Evolutionary conservation across 1,139 yeast species (phyloP).

Genomic region (Diutina sp.): DNA sequence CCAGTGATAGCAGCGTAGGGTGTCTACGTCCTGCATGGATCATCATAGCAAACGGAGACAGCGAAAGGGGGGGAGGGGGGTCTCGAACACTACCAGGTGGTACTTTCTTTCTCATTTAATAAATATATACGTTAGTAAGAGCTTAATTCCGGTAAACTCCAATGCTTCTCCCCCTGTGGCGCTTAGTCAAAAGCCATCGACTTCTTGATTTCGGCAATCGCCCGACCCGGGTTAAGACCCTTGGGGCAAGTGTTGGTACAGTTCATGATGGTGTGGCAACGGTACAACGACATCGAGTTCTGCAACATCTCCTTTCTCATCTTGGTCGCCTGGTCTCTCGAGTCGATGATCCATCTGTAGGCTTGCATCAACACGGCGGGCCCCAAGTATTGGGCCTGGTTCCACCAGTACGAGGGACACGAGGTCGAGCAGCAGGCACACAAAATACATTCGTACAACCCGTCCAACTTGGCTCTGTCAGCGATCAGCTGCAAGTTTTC

Average conservation of each 20-base stretch:
- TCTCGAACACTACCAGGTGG: not conserved
- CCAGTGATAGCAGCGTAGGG: too few relatives aligned
- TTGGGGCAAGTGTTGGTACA: conserved; percentile 98
- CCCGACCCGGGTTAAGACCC: conserved; percentile 96
- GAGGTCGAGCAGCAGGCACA: conserved; percentile 99
- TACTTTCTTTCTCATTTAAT: not conserved
- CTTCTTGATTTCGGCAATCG: conserved; percentile 96
- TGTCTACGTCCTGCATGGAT: not conserved
- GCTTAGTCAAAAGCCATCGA: conserved; percentile 66
- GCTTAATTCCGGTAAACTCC: not conserved
- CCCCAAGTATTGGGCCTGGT: conserved; percentile 95
- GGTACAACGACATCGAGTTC: conserved; percentile 93
- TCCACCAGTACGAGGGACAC: conserved; percentile 99
- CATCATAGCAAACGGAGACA: not conserved
- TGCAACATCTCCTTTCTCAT: conserved; percentile 82
- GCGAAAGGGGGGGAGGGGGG: too few relatives aligned
- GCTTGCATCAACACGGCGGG: conserved; percentile 99
- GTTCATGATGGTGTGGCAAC: conserved; percentile 99
- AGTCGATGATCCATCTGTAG: conserved; percentile 95
- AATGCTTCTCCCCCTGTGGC: not conserved
- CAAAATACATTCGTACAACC: conserved; percentile 91
- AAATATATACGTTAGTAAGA: not conserved
- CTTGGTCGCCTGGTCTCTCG: conserved; percentile 84
- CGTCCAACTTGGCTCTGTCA: conserved; percentile 94
- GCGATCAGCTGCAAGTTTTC: conserved; percentile 86